Conservation (phyloP, 2,329 filamentous ascomycete genomes). For the Magnaporthiopsis incrustans region DNA sequence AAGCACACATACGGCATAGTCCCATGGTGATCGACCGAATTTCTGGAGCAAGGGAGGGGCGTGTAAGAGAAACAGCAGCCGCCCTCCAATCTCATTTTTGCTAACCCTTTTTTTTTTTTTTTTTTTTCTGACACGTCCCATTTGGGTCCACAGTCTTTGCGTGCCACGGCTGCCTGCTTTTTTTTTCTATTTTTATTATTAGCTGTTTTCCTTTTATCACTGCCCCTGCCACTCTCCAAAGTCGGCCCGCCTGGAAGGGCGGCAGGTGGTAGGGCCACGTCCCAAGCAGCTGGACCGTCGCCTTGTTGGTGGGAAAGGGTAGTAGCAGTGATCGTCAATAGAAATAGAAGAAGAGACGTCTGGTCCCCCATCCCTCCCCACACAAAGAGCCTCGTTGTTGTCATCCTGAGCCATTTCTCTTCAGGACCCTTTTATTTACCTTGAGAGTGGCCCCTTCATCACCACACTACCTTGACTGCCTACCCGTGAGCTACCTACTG, state of each 20-base stretch:
- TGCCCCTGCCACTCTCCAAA: no score
- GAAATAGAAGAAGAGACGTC: background rate
- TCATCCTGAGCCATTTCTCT: no score
- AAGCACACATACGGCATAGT: conserved; percentile 5
- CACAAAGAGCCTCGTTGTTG: no score
- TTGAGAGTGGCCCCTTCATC: no score
- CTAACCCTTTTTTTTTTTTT: conserved; percentile 12
- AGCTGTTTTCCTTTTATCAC: no score
- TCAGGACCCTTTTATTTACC: no score
- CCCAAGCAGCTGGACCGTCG: conserved; percentile 10
- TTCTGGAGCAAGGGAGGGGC: background rate
- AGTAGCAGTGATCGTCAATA: background rate
- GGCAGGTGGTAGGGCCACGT: conserved; percentile 3
- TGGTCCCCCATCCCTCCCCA: background rate
- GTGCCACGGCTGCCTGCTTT: conserved; percentile 13
- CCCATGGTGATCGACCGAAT: background rate
- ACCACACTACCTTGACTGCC: no score
- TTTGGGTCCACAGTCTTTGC: conserved; percentile 18
- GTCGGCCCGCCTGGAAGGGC: background rate
- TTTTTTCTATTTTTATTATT: background rate
- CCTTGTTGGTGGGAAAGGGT: conserved; percentile 5
- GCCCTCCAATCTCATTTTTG: background rate
- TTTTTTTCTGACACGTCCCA: conserved; percentile 16
- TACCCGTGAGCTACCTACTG: no score
- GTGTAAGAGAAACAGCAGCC: background rate